phyloP scores from a whole-genome alignment of 176 grass and related monocot species.

The Oryza glaberrima region DNA sequence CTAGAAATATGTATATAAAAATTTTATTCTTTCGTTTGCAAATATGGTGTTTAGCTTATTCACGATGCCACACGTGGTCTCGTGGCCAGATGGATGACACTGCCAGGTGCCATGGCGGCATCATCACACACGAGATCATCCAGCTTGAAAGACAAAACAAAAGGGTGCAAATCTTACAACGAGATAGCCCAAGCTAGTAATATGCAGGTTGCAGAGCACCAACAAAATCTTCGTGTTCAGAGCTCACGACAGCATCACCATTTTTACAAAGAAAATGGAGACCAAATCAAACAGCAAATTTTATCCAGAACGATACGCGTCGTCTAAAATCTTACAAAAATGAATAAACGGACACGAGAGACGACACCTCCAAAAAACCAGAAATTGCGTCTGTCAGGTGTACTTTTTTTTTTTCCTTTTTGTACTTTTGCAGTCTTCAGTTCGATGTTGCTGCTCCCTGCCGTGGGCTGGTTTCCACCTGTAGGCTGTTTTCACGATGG shows the following conservation, averaged over 20 bases:
- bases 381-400: not conserved
- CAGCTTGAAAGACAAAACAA: not conserved
- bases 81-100: not conserved
- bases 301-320: not conserved
- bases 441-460: constrained; percentile 22
- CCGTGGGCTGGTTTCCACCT: constrained; percentile 49
- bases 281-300: not conserved
- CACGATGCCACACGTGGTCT: not conserved
- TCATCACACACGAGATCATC: not conserved
- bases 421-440: constrained; percentile 14
- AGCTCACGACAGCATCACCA: not conserved
- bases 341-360: not conserved
- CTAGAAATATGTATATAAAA: no score
- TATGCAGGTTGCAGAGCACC: not conserved
- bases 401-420: no score
- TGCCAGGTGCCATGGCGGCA: not conserved
- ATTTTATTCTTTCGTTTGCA: no score
- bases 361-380: not conserved
- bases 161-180: no score
- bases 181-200: not conserved
- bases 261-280: constrained; percentile 17
- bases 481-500: constrained; percentile 87
- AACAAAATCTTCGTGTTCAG: not conserved
- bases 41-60: no score
- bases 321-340: constrained; percentile 23